Evolutionary conservation across 257 asterid species (phyloP).

Genomic region (Petunia secreta): DNA sequence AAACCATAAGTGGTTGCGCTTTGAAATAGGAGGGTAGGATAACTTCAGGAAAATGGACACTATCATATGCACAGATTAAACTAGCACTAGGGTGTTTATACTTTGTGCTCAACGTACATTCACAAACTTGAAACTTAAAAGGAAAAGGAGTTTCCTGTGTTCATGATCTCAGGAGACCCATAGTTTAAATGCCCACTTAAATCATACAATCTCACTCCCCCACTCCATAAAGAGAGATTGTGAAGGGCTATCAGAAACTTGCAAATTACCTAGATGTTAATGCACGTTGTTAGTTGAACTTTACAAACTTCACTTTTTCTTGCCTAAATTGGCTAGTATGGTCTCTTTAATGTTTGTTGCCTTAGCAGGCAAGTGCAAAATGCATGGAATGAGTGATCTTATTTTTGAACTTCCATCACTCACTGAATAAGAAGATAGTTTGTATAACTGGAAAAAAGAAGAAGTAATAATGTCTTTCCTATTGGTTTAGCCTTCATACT

Average conservation of each 20-base stretch:
- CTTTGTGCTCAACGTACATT: no score
- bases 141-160: background rate
- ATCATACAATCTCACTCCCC: background rate
- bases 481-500: no score
- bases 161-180: background rate
- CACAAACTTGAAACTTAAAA: background rate
- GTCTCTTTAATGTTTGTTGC: no score
- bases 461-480: no score
- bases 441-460: no score
- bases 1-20: background rate
- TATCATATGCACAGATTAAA: background rate
- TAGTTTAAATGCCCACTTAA: background rate
- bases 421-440: no score
- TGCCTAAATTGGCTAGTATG: no score
- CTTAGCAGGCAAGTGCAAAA: no score
- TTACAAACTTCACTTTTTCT: no score
- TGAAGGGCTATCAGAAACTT: background rate
- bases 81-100: background rate
- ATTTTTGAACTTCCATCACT: no score
- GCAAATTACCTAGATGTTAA: background rate
- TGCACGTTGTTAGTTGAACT: background rate
- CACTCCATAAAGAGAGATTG: background rate
- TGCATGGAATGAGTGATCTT: no score
- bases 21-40: background rate
- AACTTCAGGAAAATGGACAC: background rate